Percentiles rank a stretch among this genome's conserved stretches.
Evolutionary conservation across 1,284 basidiomycete species (phyloP).

Genomic region (Moesziomyces parantarcticus): DNA sequence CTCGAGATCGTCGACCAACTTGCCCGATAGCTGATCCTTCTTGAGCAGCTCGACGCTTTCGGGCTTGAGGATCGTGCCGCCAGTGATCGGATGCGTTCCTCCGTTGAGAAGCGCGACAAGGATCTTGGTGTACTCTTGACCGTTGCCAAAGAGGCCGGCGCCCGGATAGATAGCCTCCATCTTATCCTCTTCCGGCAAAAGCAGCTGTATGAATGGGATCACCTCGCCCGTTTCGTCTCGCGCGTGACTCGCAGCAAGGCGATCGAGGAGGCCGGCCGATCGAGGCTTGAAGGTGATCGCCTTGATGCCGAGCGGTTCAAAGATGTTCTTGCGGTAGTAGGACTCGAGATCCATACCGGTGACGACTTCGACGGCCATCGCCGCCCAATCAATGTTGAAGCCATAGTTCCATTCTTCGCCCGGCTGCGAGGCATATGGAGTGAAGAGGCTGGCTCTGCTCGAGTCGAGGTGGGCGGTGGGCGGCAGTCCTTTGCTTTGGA

Average conservation of each 20-base stretch:
- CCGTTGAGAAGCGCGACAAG: constrained; percentile 52
- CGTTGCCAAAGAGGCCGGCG: constrained; percentile 35
- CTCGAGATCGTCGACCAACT: constrained; percentile 12
- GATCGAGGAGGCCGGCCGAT: constrained; percentile 13
- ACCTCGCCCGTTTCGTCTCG: constrained; percentile 12
- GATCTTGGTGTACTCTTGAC: constrained; percentile 35
- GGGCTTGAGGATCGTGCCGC: constrained; percentile 51
- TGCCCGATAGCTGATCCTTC: constrained; percentile 36
- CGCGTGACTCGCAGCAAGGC: constrained; percentile 21
- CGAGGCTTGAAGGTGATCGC: constrained; percentile 44
- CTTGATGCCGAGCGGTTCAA: constrained; percentile 55
- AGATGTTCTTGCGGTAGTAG: constrained; percentile 56
- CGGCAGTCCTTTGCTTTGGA: constrained; percentile 16
- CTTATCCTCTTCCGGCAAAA: constrained; percentile 24
- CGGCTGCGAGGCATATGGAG: constrained; percentile 47
- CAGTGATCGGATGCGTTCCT: constrained; percentile 46
- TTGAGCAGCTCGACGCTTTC: constrained; percentile 45
- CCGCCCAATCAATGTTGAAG: constrained; percentile 51
- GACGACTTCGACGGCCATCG: constrained; percentile 45
- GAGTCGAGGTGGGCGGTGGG: constrained; percentile 22
- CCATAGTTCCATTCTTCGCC: constrained; percentile 53
- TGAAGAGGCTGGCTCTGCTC: constrained; percentile 14
- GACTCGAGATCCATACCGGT: constrained; percentile 49
- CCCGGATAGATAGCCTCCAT: constrained; percentile 51
- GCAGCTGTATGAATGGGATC: constrained; percentile 15